Evolutionary conservation across 2,329 filamentous ascomycete species (phyloP).

Genomic region (Diplodia scrobiculata): DNA sequence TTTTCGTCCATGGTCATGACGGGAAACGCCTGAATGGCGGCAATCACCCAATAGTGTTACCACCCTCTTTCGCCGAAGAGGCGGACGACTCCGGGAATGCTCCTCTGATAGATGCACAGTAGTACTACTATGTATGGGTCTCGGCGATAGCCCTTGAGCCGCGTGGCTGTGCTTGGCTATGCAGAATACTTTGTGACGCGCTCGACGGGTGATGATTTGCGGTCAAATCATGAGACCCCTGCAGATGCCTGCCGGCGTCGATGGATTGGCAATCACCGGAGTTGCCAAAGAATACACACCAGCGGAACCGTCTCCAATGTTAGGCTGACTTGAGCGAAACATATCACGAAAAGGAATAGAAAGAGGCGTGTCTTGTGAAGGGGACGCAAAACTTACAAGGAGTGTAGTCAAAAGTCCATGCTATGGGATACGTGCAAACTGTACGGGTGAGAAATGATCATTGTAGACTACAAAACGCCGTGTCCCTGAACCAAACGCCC

Average conservation of each 20-base stretch:
- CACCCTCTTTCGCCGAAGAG: no score
- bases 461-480: conserved; percentile 2
- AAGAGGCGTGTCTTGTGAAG: background rate
- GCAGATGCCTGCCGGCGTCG: background rate
- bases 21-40: no score
- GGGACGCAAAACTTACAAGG: no score
- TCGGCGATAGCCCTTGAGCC: background rate
- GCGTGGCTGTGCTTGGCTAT: background rate
- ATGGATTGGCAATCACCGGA: background rate
- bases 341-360: background rate
- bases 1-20: no score
- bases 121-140: background rate
- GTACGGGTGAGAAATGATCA: background rate
- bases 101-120: no score
- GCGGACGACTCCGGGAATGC: no score
- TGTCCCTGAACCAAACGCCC: background rate
- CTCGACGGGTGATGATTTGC: background rate
- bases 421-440: background rate
- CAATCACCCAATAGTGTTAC: no score
- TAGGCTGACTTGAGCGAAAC: background rate
- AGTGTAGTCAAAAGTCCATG: background rate
- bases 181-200: background rate
- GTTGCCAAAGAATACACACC: background rate
- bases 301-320: background rate
- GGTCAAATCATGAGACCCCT: background rate